phyloP scores from a whole-genome alignment of 257 asterid species.

The Solanum pimpinellifolium region DNA sequence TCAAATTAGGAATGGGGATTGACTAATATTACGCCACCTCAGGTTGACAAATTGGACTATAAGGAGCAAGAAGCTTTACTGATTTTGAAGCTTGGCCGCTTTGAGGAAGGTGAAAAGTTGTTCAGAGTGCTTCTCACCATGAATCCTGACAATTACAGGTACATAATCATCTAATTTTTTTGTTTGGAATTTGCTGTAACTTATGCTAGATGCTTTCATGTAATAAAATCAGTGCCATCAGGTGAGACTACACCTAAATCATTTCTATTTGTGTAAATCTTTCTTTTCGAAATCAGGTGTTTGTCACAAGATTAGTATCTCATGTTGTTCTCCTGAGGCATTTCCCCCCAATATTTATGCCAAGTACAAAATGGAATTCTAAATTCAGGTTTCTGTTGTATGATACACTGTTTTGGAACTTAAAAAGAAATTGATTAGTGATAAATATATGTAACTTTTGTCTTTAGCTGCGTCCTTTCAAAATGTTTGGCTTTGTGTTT shows the following conservation, averaged over 20 bases:
- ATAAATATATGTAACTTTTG: neutral
- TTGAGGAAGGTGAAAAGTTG: conserved; percentile 69
- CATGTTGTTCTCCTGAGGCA: neutral
- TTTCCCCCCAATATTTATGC: neutral
- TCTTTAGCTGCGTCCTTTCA: neutral
- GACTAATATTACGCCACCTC: neutral
- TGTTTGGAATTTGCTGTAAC: neutral
- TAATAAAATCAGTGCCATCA: neutral
- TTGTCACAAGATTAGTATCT: neutral
- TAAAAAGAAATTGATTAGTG: neutral
- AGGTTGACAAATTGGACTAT: conserved; percentile 74
- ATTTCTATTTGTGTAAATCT: neutral
- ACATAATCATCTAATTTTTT: neutral
- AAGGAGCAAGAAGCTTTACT: conserved; percentile 90
- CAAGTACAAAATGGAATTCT: neutral
- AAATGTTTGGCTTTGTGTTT: neutral
- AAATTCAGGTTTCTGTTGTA: neutral
- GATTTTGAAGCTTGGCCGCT: conserved; percentile 63
- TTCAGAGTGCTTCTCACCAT: conserved; percentile 65
- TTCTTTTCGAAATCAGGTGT: neutral
- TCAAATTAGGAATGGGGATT: conserved; percentile 1
- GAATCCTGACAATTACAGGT: conserved; percentile 98
- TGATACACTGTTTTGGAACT: neutral
- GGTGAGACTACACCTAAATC: neutral
- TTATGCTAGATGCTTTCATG: neutral